Percentiles rank a stretch among this genome's conserved stretches.
Conservation (phyloP, 192 early-diverging fungal genomes). For the Rhizoclosmatium globosum region DNA sequence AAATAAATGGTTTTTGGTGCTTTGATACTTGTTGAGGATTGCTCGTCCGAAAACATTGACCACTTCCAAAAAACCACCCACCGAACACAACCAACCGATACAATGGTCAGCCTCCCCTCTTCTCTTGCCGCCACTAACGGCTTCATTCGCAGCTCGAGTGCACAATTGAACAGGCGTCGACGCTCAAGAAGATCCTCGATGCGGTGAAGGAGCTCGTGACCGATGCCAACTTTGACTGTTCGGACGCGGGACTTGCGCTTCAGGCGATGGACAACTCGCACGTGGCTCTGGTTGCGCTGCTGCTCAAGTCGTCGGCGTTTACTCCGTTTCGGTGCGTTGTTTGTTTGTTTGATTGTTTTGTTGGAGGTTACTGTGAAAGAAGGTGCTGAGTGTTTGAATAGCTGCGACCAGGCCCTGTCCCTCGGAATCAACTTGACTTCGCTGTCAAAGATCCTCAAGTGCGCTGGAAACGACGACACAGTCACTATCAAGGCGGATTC, state of each 20-base stretch:
- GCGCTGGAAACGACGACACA: constrained; percentile 85
- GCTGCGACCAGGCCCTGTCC: constrained; percentile 87
- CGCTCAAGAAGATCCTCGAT: constrained; percentile 95
- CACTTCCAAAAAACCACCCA: neutral
- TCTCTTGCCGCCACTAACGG: neutral
- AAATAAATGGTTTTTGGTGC: no score
- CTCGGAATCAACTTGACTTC: constrained; percentile 89
- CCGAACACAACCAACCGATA: neutral
- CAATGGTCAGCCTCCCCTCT: neutral
- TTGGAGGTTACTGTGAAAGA: neutral
- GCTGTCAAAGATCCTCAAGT: constrained; percentile 93
- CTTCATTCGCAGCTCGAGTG: constrained; percentile 14
- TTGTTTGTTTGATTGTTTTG: neutral
- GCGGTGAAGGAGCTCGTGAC: constrained; percentile 97
- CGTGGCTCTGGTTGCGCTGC: constrained; percentile 90
- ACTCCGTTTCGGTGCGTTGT: constrained; percentile 46
- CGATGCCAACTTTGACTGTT: constrained; percentile 98
- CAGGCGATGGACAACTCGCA: constrained; percentile 99
- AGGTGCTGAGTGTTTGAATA: constrained; percentile 56
- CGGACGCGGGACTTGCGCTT: constrained; percentile 90
- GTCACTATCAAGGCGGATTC: constrained; percentile 93
- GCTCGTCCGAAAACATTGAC: neutral
- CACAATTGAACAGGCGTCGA: constrained; percentile 81
- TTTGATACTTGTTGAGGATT: neutral
- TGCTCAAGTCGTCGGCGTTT: constrained; percentile 79